Base-by-base conservation (phyloP, 805 yeast genomes). In the Monosporozyma siamensis region DNA sequence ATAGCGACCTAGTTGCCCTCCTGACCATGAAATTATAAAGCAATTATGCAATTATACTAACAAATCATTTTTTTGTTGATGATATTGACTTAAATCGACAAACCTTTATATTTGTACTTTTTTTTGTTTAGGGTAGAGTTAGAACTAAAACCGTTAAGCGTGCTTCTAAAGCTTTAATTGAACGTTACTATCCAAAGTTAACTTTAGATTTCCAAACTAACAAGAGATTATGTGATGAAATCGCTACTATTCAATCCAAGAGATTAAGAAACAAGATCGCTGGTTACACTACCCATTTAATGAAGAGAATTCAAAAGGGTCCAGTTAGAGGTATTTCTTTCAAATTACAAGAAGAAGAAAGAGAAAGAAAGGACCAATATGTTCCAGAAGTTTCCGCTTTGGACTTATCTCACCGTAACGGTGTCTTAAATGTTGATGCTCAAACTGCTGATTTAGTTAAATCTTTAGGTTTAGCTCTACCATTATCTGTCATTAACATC, bases 81-180 rank as follows among this genome's bases (percentile, higher is more conserved):
- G n/a, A n/a, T n/a, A n/a, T n/a, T n/a, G n/a, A n/a, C n/a, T n/a
- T n/a, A n/a, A n/a, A n/a, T n/a, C n/a, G n/a, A n/a, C n/a, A n/a
- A n/a, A n/a, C n/a, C n/a, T n/a, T n/a, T n/a, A n/a, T n/a, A n/a
- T n/a, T n/a, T n/a, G n/a, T n/a, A n/a, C n/a, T n/a, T n/a, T n/a
- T n/a, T n/a, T n/a, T n/a, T n/a, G n/a, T n/a, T n/a, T 65, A 87
- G 98, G 98, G 98, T 82, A 92, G 97, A 75, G 98, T 94, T 82
- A 89, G 98, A 84, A 92, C 98, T 65, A 94, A 92, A 82, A 92
- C 99, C 76, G 97, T 92, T 75, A 92, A 92, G 87, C 86, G 97
- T 79, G 97, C 99, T 75, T 84, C 98, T 68, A 94, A 94, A 84
- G 95, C 89, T 71, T 80, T 94, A 75, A 92, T 92, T 71, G 99